A percentile compares a stretch with the other conserved stretches of the same genome.
Conservation (phyloP, 257 asterid species). For the Buddleja alternifolia region DNA sequence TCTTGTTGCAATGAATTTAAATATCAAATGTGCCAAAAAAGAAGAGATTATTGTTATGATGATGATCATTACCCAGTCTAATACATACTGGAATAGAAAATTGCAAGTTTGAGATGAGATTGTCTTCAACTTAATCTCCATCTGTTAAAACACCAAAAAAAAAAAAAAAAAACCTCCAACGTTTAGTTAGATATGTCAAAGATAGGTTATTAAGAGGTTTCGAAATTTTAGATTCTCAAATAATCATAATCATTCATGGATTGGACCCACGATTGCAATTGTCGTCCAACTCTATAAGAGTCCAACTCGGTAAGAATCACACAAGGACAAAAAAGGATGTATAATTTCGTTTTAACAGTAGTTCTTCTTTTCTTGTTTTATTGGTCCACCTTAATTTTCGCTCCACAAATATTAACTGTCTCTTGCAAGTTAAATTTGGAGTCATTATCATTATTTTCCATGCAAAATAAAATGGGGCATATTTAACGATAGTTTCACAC, state of each 20-base stretch:
- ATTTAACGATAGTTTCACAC: slow-evolving; percentile 1
- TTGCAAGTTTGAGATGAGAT: too few species aligned
- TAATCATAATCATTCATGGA: too few species aligned
- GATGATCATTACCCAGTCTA: background rate
- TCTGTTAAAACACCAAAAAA: background rate
- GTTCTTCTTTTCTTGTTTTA: slow-evolving; percentile 23
- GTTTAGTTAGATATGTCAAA: too few species aligned
- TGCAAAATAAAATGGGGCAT: background rate
- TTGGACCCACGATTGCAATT: too few species aligned
- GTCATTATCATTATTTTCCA: background rate
- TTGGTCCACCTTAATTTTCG: slow-evolving; percentile 34
- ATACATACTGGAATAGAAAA: too few species aligned
- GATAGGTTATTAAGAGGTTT: too few species aligned
- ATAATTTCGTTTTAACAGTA: background rate
- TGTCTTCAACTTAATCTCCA: background rate
- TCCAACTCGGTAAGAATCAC: too few species aligned
- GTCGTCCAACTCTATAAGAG: too few species aligned
- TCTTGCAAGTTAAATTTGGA: slow-evolving; percentile 17
- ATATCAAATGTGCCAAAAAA: background rate
- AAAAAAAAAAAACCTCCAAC: too few species aligned
- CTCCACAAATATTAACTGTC: background rate
- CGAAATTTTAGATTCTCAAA: too few species aligned
- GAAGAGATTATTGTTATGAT: background rate
- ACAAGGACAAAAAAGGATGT: background rate
- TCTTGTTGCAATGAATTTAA: too few species aligned